Percentiles rank a stretch among this genome's conserved stretches.
phyloP scores from a whole-genome alignment of 495 filamentous ascomycete genomes.

The Penicillium paxilli region DNA sequence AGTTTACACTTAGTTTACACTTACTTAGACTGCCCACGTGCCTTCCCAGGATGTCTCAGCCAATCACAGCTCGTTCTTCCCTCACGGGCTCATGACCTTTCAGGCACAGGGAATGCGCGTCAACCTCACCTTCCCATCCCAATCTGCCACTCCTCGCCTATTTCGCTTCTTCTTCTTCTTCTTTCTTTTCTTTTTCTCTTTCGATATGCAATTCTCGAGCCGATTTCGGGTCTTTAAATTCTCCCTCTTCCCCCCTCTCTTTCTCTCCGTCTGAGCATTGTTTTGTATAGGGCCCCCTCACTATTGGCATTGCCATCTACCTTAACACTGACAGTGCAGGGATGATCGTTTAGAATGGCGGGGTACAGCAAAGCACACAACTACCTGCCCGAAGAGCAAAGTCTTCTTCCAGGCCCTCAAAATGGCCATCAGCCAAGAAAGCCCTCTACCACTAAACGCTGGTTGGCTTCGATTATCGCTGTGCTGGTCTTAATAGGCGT shows the following conservation, averaged over 20 bases:
- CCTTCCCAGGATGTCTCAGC: background rate
- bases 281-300: background rate
- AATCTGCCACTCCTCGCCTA: too few species aligned
- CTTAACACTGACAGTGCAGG: background rate
- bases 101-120: background rate
- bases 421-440: background rate
- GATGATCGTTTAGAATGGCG: background rate
- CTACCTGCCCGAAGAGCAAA: background rate
- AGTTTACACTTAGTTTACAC: too few species aligned
- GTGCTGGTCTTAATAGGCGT: background rate
- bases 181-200: background rate
- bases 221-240: too few species aligned
- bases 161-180: background rate
- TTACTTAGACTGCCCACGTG: background rate
- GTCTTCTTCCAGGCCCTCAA: constrained; percentile 3
- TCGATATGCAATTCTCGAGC: too few species aligned
- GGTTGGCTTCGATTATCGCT: background rate
- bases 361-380: background rate
- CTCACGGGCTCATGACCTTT: constrained; percentile 4
- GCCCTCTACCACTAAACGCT: constrained; percentile 1
- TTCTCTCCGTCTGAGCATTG: too few species aligned
- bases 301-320: background rate
- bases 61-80: constrained; percentile 2
- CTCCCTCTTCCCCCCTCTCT: too few species aligned
- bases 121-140: background rate